phyloP scores from a whole-genome alignment of 257 asterid species.

The Penstemon eatonii region DNA sequence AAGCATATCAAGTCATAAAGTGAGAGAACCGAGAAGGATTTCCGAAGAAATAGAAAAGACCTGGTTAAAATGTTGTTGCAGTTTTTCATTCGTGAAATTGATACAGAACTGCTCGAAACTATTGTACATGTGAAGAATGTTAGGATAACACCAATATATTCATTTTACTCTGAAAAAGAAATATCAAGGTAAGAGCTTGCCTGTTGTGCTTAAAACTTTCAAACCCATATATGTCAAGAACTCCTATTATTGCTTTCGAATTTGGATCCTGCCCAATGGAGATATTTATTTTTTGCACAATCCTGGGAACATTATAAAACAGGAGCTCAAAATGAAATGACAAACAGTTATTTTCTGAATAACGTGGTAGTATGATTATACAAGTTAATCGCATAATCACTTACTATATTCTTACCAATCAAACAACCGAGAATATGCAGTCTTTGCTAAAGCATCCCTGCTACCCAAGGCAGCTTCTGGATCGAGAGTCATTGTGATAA shows the following conservation, averaged over 20 bases:
- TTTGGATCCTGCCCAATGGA: slow-evolving; percentile 99
- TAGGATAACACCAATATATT: slow-evolving; percentile 27
- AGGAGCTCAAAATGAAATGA: slow-evolving; percentile 26
- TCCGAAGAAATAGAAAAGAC: slow-evolving; percentile 41
- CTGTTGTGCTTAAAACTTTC: slow-evolving; percentile 89
- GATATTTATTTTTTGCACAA: slow-evolving; percentile 84
- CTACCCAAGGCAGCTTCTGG: slow-evolving; percentile 96
- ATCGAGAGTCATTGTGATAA: slow-evolving; percentile 89
- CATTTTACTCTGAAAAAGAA: slow-evolving; percentile 21
- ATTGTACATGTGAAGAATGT: slow-evolving; percentile 34
- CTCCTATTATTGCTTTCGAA: slow-evolving; percentile 92
- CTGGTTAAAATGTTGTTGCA: slow-evolving; percentile 99
- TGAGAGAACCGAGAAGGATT: slow-evolving; percentile 25
- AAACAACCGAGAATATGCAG: slow-evolving; percentile 79
- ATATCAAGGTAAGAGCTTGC: slow-evolving; percentile 33
- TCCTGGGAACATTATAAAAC: slow-evolving; percentile 51
- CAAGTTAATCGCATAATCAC: slow-evolving; percentile 14
- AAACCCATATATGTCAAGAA: slow-evolving; percentile 96
- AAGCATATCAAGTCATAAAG: slow-evolving; percentile 26
- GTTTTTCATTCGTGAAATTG: slow-evolving; percentile 96
- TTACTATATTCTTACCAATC: slow-evolving; percentile 62
- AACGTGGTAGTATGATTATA: slow-evolving; percentile 1
- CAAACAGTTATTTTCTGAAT: slow-evolving; percentile 20
- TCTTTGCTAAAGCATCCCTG: slow-evolving; percentile 95
- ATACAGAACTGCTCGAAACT: slow-evolving; percentile 99